phyloP scores from a whole-genome alignment of 257 asterid species.

The Verbascum thapsus region DNA sequence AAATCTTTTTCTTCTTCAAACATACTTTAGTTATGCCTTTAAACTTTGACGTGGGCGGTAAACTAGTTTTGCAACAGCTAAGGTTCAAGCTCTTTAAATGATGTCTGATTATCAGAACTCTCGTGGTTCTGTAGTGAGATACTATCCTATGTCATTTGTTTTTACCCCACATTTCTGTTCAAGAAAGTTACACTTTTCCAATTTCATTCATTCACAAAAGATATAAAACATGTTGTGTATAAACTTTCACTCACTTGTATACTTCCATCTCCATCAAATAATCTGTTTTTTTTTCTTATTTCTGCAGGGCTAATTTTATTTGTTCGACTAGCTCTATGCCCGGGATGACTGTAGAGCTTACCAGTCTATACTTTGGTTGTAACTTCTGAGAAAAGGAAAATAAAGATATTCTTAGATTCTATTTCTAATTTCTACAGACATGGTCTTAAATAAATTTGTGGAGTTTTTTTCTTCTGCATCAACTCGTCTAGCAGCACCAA shows the following conservation, averaged over 20 bases:
- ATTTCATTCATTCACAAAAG: conserved; percentile 2
- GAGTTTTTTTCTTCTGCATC: conserved; percentile 50
- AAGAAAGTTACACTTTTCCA: neutral
- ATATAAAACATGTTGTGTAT: neutral
- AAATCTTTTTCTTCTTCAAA: neutral
- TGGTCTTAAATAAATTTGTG: conserved; percentile 53
- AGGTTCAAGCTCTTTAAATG: neutral
- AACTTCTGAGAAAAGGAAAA: conserved; percentile 25
- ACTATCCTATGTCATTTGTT: neutral
- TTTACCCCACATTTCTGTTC: conserved; percentile 1
- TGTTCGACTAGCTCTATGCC: conserved; percentile 14
- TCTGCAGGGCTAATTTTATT: conserved; percentile 30
- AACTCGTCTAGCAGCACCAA: conserved; percentile 38
- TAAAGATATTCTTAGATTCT: conserved; percentile 15
- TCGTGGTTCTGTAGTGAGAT: conserved; percentile 6
- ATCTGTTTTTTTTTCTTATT: conserved; percentile 10
- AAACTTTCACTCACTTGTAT: conserved; percentile 13
- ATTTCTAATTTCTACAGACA: conserved; percentile 37
- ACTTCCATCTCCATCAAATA: conserved; percentile 11
- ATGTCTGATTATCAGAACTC: conserved; percentile 11
- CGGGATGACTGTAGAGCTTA: neutral
- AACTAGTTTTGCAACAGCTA: neutral
- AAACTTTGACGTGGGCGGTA: neutral
- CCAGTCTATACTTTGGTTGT: conserved; percentile 10
- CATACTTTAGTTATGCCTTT: neutral